Conservation (phyloP, 768 basidiomycete genomes). For the Tylopilus sp. region DNA sequence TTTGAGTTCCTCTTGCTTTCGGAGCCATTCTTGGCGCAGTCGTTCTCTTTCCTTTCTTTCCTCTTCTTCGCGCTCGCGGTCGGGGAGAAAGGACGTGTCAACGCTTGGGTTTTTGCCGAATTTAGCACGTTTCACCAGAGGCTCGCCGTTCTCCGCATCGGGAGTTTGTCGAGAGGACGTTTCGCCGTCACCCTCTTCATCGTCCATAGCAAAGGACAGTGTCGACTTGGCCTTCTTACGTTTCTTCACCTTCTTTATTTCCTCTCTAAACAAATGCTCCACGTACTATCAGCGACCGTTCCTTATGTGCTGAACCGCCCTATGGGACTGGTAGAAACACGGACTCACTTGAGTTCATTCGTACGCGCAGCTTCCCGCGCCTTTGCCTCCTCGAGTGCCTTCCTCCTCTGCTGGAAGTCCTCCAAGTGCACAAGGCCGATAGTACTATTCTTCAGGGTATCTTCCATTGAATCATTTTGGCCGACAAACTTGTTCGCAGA, state of each 20-base stretch:
- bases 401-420: constrained; percentile 86
- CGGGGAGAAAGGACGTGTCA: constrained; percentile 97
- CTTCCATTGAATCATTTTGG: constrained; percentile 93
- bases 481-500: constrained; percentile 88
- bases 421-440: constrained; percentile 89
- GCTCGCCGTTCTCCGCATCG: constrained; percentile 40
- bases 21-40: constrained; percentile 86
- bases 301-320: constrained; percentile 6
- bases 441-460: constrained; percentile 84
- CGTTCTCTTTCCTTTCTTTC: constrained; percentile 88
- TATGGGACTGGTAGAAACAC: constrained; percentile 8
- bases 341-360: constrained; percentile 82
- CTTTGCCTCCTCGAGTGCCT: constrained; percentile 89
- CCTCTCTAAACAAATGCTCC: constrained; percentile 87
- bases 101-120: constrained; percentile 94
- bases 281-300: constrained; percentile 65
- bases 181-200: constrained; percentile 54
- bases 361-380: constrained; percentile 84
- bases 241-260: constrained; percentile 85
- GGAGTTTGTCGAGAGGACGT: constrained; percentile 38
- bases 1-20: constrained; percentile 65
- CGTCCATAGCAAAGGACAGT: constrained; percentile 88
- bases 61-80: constrained; percentile 93
- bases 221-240: constrained; percentile 90
- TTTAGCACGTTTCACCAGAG: constrained; percentile 65